A percentile compares a stretch with the other conserved stretches of the same genome.
These are phyloP conservation scores for Septoria petroselini DNA, from an alignment of 2,329 filamentous ascomycete species.

Conservation along the genomic window DNA sequence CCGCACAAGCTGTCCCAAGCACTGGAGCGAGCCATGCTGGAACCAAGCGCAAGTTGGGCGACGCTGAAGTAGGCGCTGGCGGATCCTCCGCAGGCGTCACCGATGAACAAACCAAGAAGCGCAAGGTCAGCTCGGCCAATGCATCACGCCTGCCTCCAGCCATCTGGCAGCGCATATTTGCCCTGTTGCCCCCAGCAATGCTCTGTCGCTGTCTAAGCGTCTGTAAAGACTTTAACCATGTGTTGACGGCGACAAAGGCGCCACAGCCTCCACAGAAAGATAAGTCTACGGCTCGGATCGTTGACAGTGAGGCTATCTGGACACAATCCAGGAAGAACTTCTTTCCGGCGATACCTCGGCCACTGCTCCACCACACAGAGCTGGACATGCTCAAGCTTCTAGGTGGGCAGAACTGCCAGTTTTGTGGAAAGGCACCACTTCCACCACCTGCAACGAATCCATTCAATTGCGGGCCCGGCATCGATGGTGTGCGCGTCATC, in stretches of 20 bases:
- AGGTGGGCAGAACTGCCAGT: slow-evolving; percentile 63
- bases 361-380: slow-evolving; percentile 63
- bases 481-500: slow-evolving; percentile 58
- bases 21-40: slow-evolving; percentile 20
- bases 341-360: slow-evolving; percentile 66
- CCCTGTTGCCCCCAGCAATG: slow-evolving; percentile 34
- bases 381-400: slow-evolving; percentile 73
- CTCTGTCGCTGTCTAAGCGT: slow-evolving; percentile 36
- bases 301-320: slow-evolving; percentile 68
- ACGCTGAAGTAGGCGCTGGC: slow-evolving; percentile 19
- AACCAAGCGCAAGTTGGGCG: slow-evolving; percentile 34
- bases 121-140: slow-evolving; percentile 18
- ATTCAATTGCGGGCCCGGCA: slow-evolving; percentile 62
- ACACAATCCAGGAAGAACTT: slow-evolving; percentile 63
- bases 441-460: slow-evolving; percentile 38
- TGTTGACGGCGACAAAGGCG: slow-evolving; percentile 29
- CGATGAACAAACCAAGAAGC: slow-evolving; percentile 27
- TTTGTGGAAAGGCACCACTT: slow-evolving; percentile 54
- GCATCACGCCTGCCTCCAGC: slow-evolving; percentile 24
- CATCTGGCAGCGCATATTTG: slow-evolving; percentile 38
- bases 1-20: neutral
- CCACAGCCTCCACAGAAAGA: slow-evolving; percentile 14
- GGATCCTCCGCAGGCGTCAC: slow-evolving; percentile 7
- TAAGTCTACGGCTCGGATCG: slow-evolving; percentile 30
- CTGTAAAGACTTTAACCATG: slow-evolving; percentile 31